A percentile compares a stretch with the other conserved stretches of the same genome.
Evolutionary conservation across 352 stramenopile species (phyloP).

Genomic region (Globisporangium spiculum): DNA sequence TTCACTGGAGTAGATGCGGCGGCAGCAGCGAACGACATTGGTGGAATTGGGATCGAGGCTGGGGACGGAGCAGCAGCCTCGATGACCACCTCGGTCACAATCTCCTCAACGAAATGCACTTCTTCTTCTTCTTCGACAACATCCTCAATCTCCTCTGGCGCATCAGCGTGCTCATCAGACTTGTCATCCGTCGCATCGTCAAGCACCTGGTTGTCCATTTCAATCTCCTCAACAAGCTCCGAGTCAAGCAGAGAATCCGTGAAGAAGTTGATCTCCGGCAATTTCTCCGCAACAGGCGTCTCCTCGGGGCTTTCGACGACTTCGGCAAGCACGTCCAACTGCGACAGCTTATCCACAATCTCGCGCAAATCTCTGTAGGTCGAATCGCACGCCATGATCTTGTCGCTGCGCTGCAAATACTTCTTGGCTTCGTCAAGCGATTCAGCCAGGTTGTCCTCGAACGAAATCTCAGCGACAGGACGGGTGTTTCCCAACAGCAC

Average conservation of each 20-base stretch:
- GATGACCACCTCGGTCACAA: constrained; percentile 8
- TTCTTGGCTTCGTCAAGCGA: constrained; percentile 76
- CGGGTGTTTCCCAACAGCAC: constrained; percentile 79
- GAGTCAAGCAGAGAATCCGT: constrained; percentile 67
- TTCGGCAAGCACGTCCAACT: constrained; percentile 22
- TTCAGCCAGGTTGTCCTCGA: constrained; percentile 75
- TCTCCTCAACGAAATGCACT: constrained; percentile 1
- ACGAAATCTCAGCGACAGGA: constrained; percentile 69
- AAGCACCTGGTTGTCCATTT: constrained; percentile 15
- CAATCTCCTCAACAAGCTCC: constrained; percentile 7
- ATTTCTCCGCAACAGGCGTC: constrained; percentile 29
- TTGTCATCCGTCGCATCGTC: constrained; percentile 21
- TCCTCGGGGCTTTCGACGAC: constrained; percentile 11
- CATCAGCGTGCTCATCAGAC: constrained; percentile 16
- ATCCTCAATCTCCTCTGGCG: constrained; percentile 17
- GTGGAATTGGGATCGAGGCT: constrained; percentile 28
- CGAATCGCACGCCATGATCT: constrained; percentile 70
- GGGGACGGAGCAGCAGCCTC: constrained; percentile 16
- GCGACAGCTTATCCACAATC: constrained; percentile 52
- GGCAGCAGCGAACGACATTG: constrained; percentile 53
- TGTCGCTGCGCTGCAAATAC: constrained; percentile 62
- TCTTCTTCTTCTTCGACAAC: constrained; percentile 13
- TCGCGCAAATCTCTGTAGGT: constrained; percentile 61
- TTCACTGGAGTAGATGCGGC: constrained; percentile 15
- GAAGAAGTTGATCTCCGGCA: constrained; percentile 85